Percentiles rank a stretch among this genome's conserved stretches.
These are phyloP conservation scores for Digitaria exilis DNA, from an alignment of 202 grass and related monocot species.

Conservation along the genomic window DNA sequence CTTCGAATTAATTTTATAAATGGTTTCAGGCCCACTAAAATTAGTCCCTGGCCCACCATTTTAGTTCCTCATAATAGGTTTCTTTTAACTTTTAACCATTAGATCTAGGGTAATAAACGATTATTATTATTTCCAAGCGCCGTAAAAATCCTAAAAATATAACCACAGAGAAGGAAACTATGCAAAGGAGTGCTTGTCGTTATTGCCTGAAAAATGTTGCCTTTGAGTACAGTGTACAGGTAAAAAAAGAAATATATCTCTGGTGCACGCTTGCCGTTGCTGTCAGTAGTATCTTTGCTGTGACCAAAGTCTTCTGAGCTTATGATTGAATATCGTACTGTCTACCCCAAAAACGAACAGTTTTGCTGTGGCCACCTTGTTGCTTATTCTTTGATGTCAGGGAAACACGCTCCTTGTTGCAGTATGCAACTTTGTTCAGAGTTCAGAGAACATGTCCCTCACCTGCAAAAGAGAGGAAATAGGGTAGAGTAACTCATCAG, in stretches of 20 bases:
- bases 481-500: slow-evolving; percentile 10
- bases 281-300: slow-evolving; percentile 46
- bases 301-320: slow-evolving; percentile 33
- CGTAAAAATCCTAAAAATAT: too few species aligned
- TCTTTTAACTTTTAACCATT: too few species aligned
- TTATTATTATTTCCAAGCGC: too few species aligned
- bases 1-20: too few species aligned
- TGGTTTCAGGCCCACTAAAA: too few species aligned
- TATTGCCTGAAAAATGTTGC: slow-evolving; percentile 34
- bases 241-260: not conserved
- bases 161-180: slow-evolving; percentile 36
- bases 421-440: slow-evolving; percentile 26
- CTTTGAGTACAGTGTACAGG: slow-evolving; percentile 40
- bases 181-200: slow-evolving; percentile 39
- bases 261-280: slow-evolving; percentile 36
- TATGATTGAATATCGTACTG: slow-evolving; percentile 54
- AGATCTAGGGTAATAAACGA: too few species aligned
- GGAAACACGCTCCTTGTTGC: slow-evolving; percentile 26
- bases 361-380: slow-evolving; percentile 35
- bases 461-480: slow-evolving; percentile 20
- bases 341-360: slow-evolving; percentile 23
- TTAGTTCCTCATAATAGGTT: too few species aligned
- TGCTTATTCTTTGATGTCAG: slow-evolving; percentile 42
- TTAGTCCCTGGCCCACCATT: too few species aligned
- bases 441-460: slow-evolving; percentile 38